These are phyloP conservation scores for Saccharomycopsis selenospora DNA, from an alignment of 805 yeast genomes.

Conservation along the genomic window DNA sequence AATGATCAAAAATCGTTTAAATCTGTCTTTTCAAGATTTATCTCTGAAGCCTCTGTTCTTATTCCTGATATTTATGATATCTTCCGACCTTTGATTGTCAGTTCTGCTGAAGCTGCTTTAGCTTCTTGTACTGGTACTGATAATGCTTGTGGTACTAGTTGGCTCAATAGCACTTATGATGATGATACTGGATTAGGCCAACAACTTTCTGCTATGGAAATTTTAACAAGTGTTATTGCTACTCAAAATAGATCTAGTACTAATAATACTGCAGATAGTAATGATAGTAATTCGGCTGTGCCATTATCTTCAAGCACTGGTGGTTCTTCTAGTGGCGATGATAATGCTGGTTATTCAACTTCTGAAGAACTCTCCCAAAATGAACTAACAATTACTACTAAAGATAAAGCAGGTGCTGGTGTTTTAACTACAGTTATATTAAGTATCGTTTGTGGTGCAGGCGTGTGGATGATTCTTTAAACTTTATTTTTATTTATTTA, in stretches of 20 bases:
- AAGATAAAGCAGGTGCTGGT: slow-evolving; percentile 87
- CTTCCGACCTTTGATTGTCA: slow-evolving; percentile 39
- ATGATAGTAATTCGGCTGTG: neutral
- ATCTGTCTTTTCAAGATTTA: slow-evolving; percentile 58
- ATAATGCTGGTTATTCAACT: slow-evolving; percentile 34
- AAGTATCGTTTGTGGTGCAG: slow-evolving; percentile 52
- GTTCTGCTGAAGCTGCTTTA: slow-evolving; percentile 67
- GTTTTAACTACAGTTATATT: slow-evolving; percentile 71
- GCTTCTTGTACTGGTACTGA: slow-evolving; percentile 45
- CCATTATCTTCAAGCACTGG: slow-evolving; percentile 34
- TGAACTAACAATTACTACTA: slow-evolving; percentile 42
- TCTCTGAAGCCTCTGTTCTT: slow-evolving; percentile 55
- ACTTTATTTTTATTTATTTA: neutral
- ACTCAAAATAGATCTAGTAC: slow-evolving; percentile 20
- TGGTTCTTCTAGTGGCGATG: slow-evolving; percentile 50
- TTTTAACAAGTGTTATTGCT: slow-evolving; percentile 40
- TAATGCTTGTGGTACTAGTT: slow-evolving; percentile 56
- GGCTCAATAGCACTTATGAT: slow-evolving; percentile 61
- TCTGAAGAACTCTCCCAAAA: slow-evolving; percentile 28
- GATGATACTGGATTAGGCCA: slow-evolving; percentile 73
- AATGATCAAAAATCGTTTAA: slow-evolving; percentile 71
- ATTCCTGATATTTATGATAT: slow-evolving; percentile 46
- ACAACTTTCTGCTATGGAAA: slow-evolving; percentile 72
- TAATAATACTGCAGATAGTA: neutral
- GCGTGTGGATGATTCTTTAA: slow-evolving; percentile 70